A percentile compares a stretch with the other conserved stretches of the same genome.
These are phyloP conservation scores for Angomonas deanei DNA, from an alignment of 208 protist genomes.

Conservation along the genomic window DNA sequence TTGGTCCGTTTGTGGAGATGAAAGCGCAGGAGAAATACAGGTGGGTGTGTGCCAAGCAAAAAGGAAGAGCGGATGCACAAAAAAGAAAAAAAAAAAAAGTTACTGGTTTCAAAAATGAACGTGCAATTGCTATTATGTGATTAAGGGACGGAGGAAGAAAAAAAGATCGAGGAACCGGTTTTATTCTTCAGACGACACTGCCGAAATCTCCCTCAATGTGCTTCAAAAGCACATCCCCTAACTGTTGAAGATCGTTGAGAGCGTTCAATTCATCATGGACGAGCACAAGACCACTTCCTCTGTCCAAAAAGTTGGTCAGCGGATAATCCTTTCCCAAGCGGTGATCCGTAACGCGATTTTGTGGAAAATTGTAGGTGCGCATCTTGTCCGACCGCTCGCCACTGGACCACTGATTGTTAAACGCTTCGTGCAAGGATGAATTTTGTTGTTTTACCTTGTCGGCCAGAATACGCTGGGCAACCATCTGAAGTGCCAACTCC, in stretches of 20 bases:
- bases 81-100: slow-evolving; percentile 3
- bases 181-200: slow-evolving; percentile 15
- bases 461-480: slow-evolving; percentile 74
- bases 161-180: neutral
- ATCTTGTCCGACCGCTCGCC: slow-evolving; percentile 89
- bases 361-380: slow-evolving; percentile 88
- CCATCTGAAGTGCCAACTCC: slow-evolving; percentile 81
- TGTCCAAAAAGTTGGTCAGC: slow-evolving; percentile 72
- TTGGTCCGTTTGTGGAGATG: neutral
- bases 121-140: neutral
- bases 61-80: neutral
- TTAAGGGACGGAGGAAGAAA: neutral
- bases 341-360: slow-evolving; percentile 88
- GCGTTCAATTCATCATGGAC: slow-evolving; percentile 82
- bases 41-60: neutral
- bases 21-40: neutral
- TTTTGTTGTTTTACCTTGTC: slow-evolving; percentile 63
- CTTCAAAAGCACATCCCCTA: slow-evolving; percentile 59
- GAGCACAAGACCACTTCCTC: slow-evolving; percentile 41
- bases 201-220: slow-evolving; percentile 77
- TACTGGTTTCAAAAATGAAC: neutral
- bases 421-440: slow-evolving; percentile 65
- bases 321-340: slow-evolving; percentile 82
- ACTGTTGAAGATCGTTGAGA: slow-evolving; percentile 53
- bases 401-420: slow-evolving; percentile 81